Conservation (phyloP, 2,329 filamentous ascomycete species). For the Cryphonectria naterciae region DNA sequence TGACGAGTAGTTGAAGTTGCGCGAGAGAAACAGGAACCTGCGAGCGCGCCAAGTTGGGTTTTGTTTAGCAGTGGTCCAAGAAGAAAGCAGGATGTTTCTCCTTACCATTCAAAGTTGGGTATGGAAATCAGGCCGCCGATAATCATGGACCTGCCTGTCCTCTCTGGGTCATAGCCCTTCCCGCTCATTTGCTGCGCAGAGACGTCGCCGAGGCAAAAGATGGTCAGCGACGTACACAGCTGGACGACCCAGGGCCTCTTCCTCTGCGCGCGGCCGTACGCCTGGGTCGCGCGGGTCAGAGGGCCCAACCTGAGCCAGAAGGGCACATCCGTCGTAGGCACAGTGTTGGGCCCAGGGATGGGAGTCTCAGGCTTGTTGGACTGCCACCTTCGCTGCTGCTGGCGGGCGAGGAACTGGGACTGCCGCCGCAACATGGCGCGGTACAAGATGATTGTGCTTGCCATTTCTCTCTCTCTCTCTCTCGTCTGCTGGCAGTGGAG, state of each 20-base stretch:
- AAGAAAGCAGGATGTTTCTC: slow-evolving; percentile 6
- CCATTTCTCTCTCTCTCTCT: slow-evolving; percentile 26
- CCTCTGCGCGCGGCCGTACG: slow-evolving; percentile 73
- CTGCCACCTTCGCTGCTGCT: slow-evolving; percentile 37
- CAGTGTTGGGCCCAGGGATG: slow-evolving; percentile 49
- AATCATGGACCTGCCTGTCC: slow-evolving; percentile 71
- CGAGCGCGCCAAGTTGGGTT: not conserved
- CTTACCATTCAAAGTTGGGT: slow-evolving; percentile 81
- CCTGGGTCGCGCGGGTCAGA: slow-evolving; percentile 55
- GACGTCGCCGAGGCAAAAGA: slow-evolving; percentile 79
- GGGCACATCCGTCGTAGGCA: slow-evolving; percentile 42
- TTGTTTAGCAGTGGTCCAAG: slow-evolving; percentile 11
- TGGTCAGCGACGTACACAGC: slow-evolving; percentile 72
- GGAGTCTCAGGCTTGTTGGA: slow-evolving; percentile 34
- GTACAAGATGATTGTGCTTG: slow-evolving; percentile 32
- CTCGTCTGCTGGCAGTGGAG: not conserved
- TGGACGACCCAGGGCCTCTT: slow-evolving; percentile 80
- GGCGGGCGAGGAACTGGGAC: slow-evolving; percentile 31
- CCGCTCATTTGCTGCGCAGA: slow-evolving; percentile 72
- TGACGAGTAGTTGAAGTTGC: slow-evolving; percentile 82
- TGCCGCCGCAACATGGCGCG: slow-evolving; percentile 38
- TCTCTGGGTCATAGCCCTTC: slow-evolving; percentile 66
- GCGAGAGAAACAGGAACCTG: slow-evolving; percentile 79
- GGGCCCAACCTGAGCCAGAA: slow-evolving; percentile 64
- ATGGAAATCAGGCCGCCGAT: slow-evolving; percentile 77